Evolutionary conservation across 768 basidiomycete genomes (phyloP).

Genomic region (Russula abietina): DNA sequence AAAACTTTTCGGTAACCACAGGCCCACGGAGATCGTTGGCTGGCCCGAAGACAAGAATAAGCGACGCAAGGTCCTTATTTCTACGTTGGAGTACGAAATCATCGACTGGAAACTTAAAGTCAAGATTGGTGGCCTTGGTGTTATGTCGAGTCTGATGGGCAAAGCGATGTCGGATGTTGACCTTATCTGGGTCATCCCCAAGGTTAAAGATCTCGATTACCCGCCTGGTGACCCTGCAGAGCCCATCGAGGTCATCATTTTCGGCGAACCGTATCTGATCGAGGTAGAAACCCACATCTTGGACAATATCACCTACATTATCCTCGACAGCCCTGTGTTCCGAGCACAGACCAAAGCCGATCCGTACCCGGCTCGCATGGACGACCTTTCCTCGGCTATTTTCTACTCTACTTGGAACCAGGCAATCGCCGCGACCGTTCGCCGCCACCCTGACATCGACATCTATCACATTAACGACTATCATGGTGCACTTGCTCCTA

Average conservation of each 20-base stretch:
- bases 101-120: slow-evolving; percentile 97
- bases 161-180: slow-evolving; percentile 98
- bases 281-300: slow-evolving; percentile 90
- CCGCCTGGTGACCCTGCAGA: slow-evolving; percentile 87
- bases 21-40: slow-evolving; percentile 74
- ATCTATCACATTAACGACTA: slow-evolving; percentile 96
- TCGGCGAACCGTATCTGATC: slow-evolving; percentile 91
- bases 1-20: slow-evolving; percentile 55
- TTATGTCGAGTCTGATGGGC: slow-evolving; percentile 97
- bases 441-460: slow-evolving; percentile 79
- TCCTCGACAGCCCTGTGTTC: slow-evolving; percentile 94
- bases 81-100: slow-evolving; percentile 93
- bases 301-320: slow-evolving; percentile 93
- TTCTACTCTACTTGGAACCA: slow-evolving; percentile 99
- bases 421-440: slow-evolving; percentile 87
- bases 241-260: slow-evolving; percentile 94
- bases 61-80: slow-evolving; percentile 83
- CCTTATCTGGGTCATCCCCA: slow-evolving; percentile 88
- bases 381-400: slow-evolving; percentile 91
- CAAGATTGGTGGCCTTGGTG: slow-evolving; percentile 95
- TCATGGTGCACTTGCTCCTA: slow-evolving; percentile 85
- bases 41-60: slow-evolving; percentile 94
- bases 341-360: slow-evolving; percentile 94
- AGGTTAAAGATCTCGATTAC: slow-evolving; percentile 92
- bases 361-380: slow-evolving; percentile 95